phyloP scores from a whole-genome alignment of 2,329 filamentous ascomycete genomes.

The Beauveria bassiana region DNA sequence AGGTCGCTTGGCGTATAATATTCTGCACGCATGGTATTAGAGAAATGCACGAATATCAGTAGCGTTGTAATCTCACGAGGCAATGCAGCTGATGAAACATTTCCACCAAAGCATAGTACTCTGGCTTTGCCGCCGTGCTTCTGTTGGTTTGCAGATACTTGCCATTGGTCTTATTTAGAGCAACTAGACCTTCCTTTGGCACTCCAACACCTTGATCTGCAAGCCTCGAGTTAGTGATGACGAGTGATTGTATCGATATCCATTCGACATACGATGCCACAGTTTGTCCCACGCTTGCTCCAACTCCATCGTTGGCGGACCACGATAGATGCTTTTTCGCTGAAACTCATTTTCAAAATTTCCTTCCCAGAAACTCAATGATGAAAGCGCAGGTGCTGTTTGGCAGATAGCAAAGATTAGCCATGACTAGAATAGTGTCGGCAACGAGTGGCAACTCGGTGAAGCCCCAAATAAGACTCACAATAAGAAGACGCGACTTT shows the following conservation, averaged over 20 bases:
- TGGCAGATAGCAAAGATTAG: neutral
- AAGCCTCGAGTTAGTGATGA: neutral
- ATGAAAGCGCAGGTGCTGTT: neutral
- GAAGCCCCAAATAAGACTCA: neutral
- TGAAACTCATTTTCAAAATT: slow-evolving; percentile 3
- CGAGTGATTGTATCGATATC: neutral
- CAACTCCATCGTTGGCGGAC: neutral
- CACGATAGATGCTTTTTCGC: slow-evolving; percentile 4
- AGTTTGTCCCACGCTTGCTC: slow-evolving; percentile 8
- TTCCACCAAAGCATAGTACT: slow-evolving; percentile 12
- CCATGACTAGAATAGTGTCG: neutral
- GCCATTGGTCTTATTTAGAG: slow-evolving; percentile 2
- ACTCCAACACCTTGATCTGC: slow-evolving; percentile 6
- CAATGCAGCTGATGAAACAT: slow-evolving; percentile 15
- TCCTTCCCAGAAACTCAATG: slow-evolving; percentile 3
- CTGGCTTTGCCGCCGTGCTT: neutral
- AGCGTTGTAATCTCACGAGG: slow-evolving; percentile 3
- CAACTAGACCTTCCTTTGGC: neutral
- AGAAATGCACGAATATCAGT: neutral
- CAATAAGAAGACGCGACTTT: neutral
- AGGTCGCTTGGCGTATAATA: slow-evolving; percentile 12
- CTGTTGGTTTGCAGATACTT: neutral
- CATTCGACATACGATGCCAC: slow-evolving; percentile 3
- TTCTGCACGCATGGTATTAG: neutral
- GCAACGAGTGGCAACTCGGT: neutral